phyloP scores from a whole-genome alignment of 2,329 filamentous ascomycete species.

The Bretziella fagacearum region DNA sequence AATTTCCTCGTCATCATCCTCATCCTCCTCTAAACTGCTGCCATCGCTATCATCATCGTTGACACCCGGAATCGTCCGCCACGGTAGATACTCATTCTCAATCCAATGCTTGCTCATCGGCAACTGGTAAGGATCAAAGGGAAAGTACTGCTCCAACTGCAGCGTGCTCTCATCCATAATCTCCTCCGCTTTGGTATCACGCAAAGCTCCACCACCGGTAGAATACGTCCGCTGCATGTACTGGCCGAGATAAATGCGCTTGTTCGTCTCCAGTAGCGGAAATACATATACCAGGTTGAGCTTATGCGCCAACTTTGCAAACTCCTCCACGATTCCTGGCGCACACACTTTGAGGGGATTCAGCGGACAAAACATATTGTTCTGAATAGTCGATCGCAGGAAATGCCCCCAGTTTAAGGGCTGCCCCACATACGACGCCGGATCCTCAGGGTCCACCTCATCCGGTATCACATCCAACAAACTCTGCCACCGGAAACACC shows the following conservation, averaged over 20 bases:
- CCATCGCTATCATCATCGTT: slow-evolving; percentile 40
- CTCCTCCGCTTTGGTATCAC: slow-evolving; percentile 13
- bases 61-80: slow-evolving; percentile 57
- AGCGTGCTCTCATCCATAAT: slow-evolving; percentile 52
- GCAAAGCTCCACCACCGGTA: slow-evolving; percentile 29
- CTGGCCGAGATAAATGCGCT: slow-evolving; percentile 64
- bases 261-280: slow-evolving; percentile 78
- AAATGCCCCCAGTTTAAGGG: slow-evolving; percentile 64
- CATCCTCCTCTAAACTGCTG: slow-evolving; percentile 32
- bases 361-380: slow-evolving; percentile 70
- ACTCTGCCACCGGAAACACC: slow-evolving; percentile 95
- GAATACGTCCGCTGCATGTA: slow-evolving; percentile 40
- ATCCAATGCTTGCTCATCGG: slow-evolving; percentile 80
- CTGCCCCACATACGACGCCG: slow-evolving; percentile 43
- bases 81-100: slow-evolving; percentile 65
- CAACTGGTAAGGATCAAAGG: slow-evolving; percentile 90
- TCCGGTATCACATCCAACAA: slow-evolving; percentile 49
- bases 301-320: slow-evolving; percentile 72
- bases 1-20: slow-evolving; percentile 26
- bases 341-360: slow-evolving; percentile 94
- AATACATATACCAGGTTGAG: slow-evolving; percentile 82
- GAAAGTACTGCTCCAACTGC: slow-evolving; percentile 87
- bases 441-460: slow-evolving; percentile 44
- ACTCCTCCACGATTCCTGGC: slow-evolving; percentile 76
- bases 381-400: slow-evolving; percentile 55